phyloP scores from a whole-genome alignment of 2,329 filamentous ascomycete genomes.

The Cryphonectria naterciae region DNA sequence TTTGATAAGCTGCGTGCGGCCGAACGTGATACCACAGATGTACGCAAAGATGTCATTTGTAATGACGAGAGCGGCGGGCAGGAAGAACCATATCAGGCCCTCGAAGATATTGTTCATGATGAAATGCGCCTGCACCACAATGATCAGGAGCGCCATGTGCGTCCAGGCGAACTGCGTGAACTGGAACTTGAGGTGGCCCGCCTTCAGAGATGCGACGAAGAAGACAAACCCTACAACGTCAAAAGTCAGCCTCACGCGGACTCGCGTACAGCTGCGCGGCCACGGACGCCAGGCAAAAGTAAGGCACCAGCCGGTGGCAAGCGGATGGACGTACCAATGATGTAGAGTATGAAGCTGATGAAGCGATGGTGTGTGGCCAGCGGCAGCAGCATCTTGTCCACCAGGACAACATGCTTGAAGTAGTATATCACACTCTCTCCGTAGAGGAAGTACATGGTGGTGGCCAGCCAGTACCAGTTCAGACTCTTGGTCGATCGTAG shows the following conservation, averaged over 20 bases:
- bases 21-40: slow-evolving; percentile 95
- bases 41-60: slow-evolving; percentile 99
- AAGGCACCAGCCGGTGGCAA: background rate
- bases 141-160: slow-evolving; percentile 97
- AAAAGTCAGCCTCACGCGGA: slow-evolving; percentile 29
- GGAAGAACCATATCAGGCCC: slow-evolving; percentile 99
- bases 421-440: slow-evolving; percentile 99
- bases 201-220: slow-evolving; percentile 92
- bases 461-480: slow-evolving; percentile 99
- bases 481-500: slow-evolving; percentile 92
- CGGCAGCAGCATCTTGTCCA: slow-evolving; percentile 89
- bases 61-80: slow-evolving; percentile 92
- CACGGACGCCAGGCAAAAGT: background rate
- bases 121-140: slow-evolving; percentile 97
- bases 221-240: slow-evolving; percentile 81
- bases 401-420: slow-evolving; percentile 97
- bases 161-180: slow-evolving; percentile 99
- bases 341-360: slow-evolving; percentile 97
- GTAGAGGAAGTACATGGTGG: slow-evolving; percentile 99
- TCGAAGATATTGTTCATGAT: slow-evolving; percentile 99
- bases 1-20: slow-evolving; percentile 95
- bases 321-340: slow-evolving; percentile 73
- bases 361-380: slow-evolving; percentile 97
- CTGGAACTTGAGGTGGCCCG: slow-evolving; percentile 96
- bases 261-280: too few species aligned